A percentile compares a stretch with the other conserved stretches of the same genome.
Evolutionary conservation across 306 rosid species (phyloP).

Genomic region (Psophocarpus tetragonolobus): DNA sequence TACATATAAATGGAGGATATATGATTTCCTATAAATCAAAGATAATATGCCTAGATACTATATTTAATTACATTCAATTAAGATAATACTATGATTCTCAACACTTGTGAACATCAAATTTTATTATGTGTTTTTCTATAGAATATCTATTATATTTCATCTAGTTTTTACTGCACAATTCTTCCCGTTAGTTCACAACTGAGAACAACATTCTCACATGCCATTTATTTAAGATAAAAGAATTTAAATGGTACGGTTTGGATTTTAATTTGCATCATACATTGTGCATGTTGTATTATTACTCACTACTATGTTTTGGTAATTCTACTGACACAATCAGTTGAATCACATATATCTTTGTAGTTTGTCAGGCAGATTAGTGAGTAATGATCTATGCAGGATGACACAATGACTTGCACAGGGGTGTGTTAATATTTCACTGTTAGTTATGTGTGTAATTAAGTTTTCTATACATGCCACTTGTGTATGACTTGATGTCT

Average conservation of each 20-base stretch:
- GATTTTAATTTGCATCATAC: not conserved
- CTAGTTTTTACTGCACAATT: not conserved
- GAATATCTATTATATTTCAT: too few relatives aligned
- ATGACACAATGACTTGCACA: not conserved
- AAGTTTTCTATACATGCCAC: not conserved
- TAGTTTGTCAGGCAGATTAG: not conserved
- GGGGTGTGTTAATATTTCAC: not conserved
- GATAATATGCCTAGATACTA: too few relatives aligned
- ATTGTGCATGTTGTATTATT: not conserved
- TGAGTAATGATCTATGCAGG: not conserved
- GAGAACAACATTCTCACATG: not conserved
- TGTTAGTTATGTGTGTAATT: not conserved
- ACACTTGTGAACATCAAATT: not conserved
- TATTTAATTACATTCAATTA: too few relatives aligned
- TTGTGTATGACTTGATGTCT: not conserved
- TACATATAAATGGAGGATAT: too few relatives aligned
- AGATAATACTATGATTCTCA: too few relatives aligned
- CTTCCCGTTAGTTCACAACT: not conserved
- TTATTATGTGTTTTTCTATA: not conserved
- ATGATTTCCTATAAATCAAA: too few relatives aligned
- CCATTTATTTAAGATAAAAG: not conserved
- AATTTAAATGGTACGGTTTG: not conserved
- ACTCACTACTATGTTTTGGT: not conserved
- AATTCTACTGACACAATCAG: not conserved
- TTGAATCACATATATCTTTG: not conserved